Conservation (phyloP, 139 green algal genomes). For the Ettlia oleoabundans region DNA sequence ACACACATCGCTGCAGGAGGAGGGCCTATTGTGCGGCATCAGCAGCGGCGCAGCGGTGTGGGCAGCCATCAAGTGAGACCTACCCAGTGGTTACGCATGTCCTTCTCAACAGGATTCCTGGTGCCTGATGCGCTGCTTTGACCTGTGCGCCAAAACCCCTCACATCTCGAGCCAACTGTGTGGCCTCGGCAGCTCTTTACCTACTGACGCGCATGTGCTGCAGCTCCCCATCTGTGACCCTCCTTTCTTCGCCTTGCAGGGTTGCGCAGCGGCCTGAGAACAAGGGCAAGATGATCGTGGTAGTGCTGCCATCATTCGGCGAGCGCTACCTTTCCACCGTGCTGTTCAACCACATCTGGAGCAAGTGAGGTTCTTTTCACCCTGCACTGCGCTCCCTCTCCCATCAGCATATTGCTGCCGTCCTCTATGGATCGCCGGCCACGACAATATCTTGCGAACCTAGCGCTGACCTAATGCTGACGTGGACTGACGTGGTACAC, state of each 20-base stretch:
- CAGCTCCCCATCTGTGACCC: no score
- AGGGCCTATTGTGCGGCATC: conserved; percentile 95
- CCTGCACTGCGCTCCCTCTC: not conserved
- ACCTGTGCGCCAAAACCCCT: no score
- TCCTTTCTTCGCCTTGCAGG: not conserved
- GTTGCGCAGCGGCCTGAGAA: conserved; percentile 84
- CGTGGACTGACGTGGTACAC: no score
- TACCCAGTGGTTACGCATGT: no score
- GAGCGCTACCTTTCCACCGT: conserved; percentile 95
- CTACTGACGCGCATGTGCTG: not conserved
- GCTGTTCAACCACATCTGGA: conserved; percentile 86
- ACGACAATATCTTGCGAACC: no score
- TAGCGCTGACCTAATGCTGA: not conserved
- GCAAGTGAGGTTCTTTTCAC: conserved; percentile 1
- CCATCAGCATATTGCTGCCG: not conserved
- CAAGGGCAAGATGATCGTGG: conserved; percentile 91
- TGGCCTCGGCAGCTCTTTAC: not conserved
- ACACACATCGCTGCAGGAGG: no score
- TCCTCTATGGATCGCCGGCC: no score
- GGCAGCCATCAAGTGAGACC: conserved; percentile 76
- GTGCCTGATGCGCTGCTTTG: no score
- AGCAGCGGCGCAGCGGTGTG: conserved; percentile 87
- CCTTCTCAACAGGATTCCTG: no score
- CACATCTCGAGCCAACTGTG: no score
- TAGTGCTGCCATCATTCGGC: conserved; percentile 92